Conservation (phyloP, 257 asterid species). For the Ilex aquifolium region DNA sequence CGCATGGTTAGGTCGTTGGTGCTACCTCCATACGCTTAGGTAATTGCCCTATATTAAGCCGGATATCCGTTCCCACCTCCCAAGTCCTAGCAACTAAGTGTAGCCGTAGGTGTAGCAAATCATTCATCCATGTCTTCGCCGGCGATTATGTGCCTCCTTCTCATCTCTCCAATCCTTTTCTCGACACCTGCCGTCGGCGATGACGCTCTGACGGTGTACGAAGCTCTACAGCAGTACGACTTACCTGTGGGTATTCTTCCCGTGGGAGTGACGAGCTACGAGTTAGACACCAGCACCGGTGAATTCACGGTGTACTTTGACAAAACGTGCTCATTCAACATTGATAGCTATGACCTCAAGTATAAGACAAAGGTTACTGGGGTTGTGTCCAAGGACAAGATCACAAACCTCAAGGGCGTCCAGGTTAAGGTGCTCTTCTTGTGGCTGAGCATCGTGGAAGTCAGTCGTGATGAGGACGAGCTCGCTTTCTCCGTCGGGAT, state of each 20-base stretch:
- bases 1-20: too few species aligned
- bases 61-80: too few species aligned
- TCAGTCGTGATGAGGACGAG: slow-evolving; percentile 30
- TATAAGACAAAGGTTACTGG: slow-evolving; percentile 63
- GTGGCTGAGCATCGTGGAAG: slow-evolving; percentile 64
- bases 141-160: too few species aligned
- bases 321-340: slow-evolving; percentile 49
- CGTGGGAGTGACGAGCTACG: slow-evolving; percentile 56
- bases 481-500: slow-evolving; percentile 67
- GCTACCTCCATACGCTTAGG: too few species aligned
- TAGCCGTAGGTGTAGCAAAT: too few species aligned
- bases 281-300: slow-evolving; percentile 61
- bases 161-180: too few species aligned
- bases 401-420: slow-evolving; percentile 50
- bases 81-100: too few species aligned
- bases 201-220: slow-evolving; percentile 38
- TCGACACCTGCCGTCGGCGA: slow-evolving; percentile 4
- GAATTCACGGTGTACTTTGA: slow-evolving; percentile 46
- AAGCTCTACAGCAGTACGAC: slow-evolving; percentile 42
- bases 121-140: too few species aligned
- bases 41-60: too few species aligned
- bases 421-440: slow-evolving; percentile 56
- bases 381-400: slow-evolving; percentile 30
- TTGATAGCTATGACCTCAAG: slow-evolving; percentile 48
- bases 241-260: slow-evolving; percentile 82